Conservation (phyloP, 1,139 yeast species). For the Lodderomyces jiufengensis region DNA sequence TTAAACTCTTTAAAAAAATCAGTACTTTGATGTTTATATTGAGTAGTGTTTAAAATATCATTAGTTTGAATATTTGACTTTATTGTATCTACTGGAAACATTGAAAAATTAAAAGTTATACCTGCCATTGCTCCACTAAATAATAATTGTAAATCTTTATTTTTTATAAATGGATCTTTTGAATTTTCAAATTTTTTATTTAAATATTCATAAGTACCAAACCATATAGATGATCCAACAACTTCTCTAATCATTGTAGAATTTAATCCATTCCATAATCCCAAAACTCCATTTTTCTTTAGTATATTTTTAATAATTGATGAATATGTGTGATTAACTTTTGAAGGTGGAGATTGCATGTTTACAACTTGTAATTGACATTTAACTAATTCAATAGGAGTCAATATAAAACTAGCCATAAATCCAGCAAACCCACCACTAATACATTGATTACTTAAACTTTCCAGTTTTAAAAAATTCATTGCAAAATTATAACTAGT, state of each 20-base stretch:
- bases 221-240: conserved; percentile 93
- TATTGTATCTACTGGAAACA: conserved; percentile 89
- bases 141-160: conserved; percentile 53
- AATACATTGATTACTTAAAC: conserved; percentile 37
- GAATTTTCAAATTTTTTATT: conserved; percentile 33
- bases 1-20: conserved; percentile 29
- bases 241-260: conserved; percentile 84
- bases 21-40: conserved; percentile 8
- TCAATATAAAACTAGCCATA: conserved; percentile 75
- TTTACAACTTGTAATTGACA: conserved; percentile 83
- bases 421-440: conserved; percentile 86
- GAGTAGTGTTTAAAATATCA: conserved; percentile 20
- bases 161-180: conserved; percentile 18
- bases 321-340: conserved; percentile 14
- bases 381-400: conserved; percentile 87
- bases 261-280: conserved; percentile 78
- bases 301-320: conserved; percentile 43
- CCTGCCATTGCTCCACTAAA: conserved; percentile 88
- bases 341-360: conserved; percentile 15
- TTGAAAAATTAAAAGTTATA: conserved; percentile 67
- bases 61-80: conserved; percentile 84
- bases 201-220: conserved; percentile 75
- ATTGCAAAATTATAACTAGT: conserved; percentile 65
- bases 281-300: conserved; percentile 49
- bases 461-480: conserved; percentile 55